Base-by-base conservation (phyloP, 257 asterid species). In the Scutellaria baicalensis region DNA sequence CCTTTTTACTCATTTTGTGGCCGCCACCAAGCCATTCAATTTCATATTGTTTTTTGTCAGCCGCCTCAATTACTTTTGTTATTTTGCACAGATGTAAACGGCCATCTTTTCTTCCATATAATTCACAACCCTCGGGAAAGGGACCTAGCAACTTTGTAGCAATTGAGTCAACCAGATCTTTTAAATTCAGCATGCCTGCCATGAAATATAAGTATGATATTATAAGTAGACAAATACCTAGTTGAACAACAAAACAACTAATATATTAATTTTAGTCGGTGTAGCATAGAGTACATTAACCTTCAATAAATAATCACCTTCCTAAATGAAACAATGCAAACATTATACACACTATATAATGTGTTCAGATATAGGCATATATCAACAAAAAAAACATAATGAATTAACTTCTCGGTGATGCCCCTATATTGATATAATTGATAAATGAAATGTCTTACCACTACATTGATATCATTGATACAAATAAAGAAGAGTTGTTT, bases 131-230 rank as follows among this genome's bases (percentile, higher is more conserved):
- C 77, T 89, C 93, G 4, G 76, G 66, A 54, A 83, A 77, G 55
- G 85, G 88, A 69, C 87, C 96, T 78, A 83, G 89, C 60, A 91
- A 77, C 86, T 89, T 94, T 68, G 82, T 80, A 79, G 89, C 88
- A 78, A 91, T 83, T 57, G 89, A 75, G 77, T 82, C 81, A 58
- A 78, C 90, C 43, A 94, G 86, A 78, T 91, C 99, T 73, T 84
- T 88, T 60, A 94, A 78, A 39, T 78, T 84, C 68, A 88, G 90
- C 97, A 88, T 89, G 82, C 97, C 99, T 94, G 84, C 54, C 74
- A 79, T 47, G 42, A 75, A 50, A 68, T 55, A 61, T n/a, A 12
- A n/a, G 11, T 13, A n/a, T 10, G 13, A 52, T 14, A 58, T 13
- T 16, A 5, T 13, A 78, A 44, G 59, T 54, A 54, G 49, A 59